Conservation (phyloP, 306 rosid species). For the Ormosia semicastrata region DNA sequence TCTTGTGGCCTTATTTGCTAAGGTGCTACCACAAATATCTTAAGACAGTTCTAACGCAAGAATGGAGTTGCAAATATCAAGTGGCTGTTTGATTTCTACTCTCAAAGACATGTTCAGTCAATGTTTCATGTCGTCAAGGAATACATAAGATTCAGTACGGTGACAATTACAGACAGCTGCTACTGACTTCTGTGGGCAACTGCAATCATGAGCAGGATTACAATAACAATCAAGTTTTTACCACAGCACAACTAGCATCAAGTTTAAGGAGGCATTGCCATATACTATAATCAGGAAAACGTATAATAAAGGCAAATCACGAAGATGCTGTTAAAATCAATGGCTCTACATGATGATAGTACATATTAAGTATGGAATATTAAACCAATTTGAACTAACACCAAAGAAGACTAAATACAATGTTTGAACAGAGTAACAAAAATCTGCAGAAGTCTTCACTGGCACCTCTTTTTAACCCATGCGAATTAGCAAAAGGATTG, state of each 20-base stretch:
- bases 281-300: background rate
- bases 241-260: background rate
- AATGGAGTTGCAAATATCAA: background rate
- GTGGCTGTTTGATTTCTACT: background rate
- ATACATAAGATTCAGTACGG: background rate
- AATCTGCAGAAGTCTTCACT: slow-evolving; percentile 20
- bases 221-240: background rate
- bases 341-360: slow-evolving; percentile 24
- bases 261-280: background rate
- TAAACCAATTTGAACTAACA: slow-evolving; percentile 22
- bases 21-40: background rate
- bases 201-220: background rate
- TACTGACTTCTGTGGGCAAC: background rate
- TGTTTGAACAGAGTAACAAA: slow-evolving; percentile 11
- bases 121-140: background rate
- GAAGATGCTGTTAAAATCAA: slow-evolving; percentile 16
- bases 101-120: background rate
- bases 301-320: slow-evolving; percentile 7
- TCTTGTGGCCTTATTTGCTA: background rate
- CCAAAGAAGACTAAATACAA: slow-evolving; percentile 29
- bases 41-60: background rate
- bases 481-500: background rate
- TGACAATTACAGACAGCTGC: background rate
- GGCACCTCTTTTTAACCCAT: slow-evolving; percentile 16
- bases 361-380: slow-evolving; percentile 5